Evolutionary conservation across 2,329 filamentous ascomycete species (phyloP), one percentile per base, ranked within the genome.

Genomic region (Trichophyton mentagrophytes): DNA sequence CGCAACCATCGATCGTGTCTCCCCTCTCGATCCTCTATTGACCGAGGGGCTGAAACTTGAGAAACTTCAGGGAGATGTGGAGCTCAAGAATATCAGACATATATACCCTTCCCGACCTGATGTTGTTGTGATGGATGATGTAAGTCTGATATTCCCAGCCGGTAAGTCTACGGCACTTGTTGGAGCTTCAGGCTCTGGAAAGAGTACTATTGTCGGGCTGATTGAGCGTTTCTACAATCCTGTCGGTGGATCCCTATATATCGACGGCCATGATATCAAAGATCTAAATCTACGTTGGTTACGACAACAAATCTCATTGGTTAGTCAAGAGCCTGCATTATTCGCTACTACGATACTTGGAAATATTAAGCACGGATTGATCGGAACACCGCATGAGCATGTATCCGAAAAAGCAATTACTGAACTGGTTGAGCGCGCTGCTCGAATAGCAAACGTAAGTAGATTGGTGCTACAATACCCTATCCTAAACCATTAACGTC

Each of bases 1-100:
- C 77, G 87, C 84, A 70, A 92, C 89, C 6, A 93, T 95, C 65
- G 88, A 93, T 71, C 85, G 90, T 58, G 69, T 77, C 2, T 93
- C 89, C 0, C 88, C 89, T 1, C 78, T 95, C 51, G 86, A 95
- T 67, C 83, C 89, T 0, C 81, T 82, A 4, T 79, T 79, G 3
- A 79, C 83, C 0, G 75, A 77, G 2, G 89, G 89, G 9, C 77
- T 81, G 63, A 88, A 80, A 67, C 78, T 90, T 1, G 82, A 87
- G 1, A 72, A 80, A 17, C 78, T 91, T 3, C 76, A 84, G 61
- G 89, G 89, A 40, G 82, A 81, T 17, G 84, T 95, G 60, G 84
- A 87, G 63, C 79, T 95, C 25, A 81, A 84, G 65, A 80, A 86
- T 65, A 78, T 95, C 68, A 89, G 27, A 30, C 1, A 67, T 77